These are phyloP conservation scores for Carex myosuroides DNA, from an alignment of 176 grass and related monocot species.

Conservation along the genomic window DNA sequence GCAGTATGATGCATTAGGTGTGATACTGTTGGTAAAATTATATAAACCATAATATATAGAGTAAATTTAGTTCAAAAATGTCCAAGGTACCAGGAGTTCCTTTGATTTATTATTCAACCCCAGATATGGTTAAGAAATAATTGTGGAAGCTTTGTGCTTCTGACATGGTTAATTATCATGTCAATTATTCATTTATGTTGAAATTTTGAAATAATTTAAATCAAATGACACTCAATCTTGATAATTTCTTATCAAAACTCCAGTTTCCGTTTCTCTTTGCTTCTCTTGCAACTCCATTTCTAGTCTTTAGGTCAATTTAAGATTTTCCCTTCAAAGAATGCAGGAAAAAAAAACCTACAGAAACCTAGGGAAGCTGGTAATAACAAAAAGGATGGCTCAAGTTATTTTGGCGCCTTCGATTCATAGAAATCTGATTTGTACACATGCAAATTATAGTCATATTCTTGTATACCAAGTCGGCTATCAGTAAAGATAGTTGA, in stretches of 20 bases:
- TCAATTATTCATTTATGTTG: background rate
- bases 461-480: too few species aligned
- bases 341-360: background rate
- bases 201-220: background rate
- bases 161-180: background rate
- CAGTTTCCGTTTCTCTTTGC: background rate
- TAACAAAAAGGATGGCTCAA: background rate
- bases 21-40: background rate
- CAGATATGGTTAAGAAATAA: background rate
- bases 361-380: background rate
- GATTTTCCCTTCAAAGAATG: background rate
- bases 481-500: background rate
- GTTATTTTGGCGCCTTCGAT: background rate
- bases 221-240: background rate
- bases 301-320: background rate
- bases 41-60: background rate
- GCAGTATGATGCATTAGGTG: too few species aligned
- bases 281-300: background rate
- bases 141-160: background rate
- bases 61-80: background rate
- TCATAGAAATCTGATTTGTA: background rate
- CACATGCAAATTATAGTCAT: background rate
- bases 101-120: background rate
- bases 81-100: background rate
- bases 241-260: background rate